phyloP scores from a whole-genome alignment of 441 rosid species.

The Pelargonium cotyledonis region DNA sequence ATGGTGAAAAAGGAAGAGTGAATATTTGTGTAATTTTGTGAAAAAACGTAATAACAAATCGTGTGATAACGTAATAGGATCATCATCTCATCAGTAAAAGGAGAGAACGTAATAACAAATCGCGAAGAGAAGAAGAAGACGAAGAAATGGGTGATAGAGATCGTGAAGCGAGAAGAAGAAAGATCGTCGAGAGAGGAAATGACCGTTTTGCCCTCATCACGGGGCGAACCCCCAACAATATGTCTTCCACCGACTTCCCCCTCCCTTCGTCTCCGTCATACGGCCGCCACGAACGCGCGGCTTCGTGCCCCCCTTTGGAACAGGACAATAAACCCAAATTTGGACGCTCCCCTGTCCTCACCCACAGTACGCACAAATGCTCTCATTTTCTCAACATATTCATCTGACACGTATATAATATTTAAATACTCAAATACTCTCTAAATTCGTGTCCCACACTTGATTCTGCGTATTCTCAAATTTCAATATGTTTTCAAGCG shows the following conservation, averaged over 20 bases:
- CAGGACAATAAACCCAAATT: not conserved
- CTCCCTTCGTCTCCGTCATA: constrained; percentile 13
- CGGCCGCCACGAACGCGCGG: not conserved
- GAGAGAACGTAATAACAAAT: too few relatives aligned
- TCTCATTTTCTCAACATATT: not conserved
- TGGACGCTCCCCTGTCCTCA: not conserved
- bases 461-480: too few relatives aligned
- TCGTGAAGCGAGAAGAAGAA: constrained; percentile 74
- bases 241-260: constrained; percentile 28
- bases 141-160: constrained; percentile 43
- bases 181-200: constrained; percentile 67
- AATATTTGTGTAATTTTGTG: too few relatives aligned
- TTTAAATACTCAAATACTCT: too few relatives aligned
- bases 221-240: constrained; percentile 39
- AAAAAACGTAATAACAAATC: too few relatives aligned
- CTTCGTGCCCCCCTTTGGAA: constrained; percentile 2
- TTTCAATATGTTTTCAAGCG: too few relatives aligned
- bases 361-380: not conserved
- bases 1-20: too few relatives aligned
- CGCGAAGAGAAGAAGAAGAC: not conserved
- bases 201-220: constrained; percentile 83
- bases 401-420: too few relatives aligned
- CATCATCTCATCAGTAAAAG: too few relatives aligned
- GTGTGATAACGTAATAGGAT: too few relatives aligned
- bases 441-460: too few relatives aligned